Evolutionary conservation across 345 rosid species (phyloP), one percentile per base, ranked within the genome.

Genomic region (Cardamine resedifolia): DNA sequence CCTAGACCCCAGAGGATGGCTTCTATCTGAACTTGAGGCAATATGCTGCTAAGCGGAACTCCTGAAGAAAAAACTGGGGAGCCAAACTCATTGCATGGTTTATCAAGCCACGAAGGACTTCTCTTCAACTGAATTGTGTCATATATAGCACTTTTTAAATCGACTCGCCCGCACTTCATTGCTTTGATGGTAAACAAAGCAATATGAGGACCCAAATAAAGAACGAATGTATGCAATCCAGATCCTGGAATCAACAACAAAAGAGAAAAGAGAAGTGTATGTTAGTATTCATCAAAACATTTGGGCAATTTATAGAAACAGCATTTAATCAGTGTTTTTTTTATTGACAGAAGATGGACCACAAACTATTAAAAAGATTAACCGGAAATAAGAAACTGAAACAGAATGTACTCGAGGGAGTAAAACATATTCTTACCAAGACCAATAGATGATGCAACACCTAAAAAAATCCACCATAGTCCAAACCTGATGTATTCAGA

Each of bases 161-260:
- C 98, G 73, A 88, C 85, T 24, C 97, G 88, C 34, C 98, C 97
- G 70, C 97, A 93, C 18, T 87, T 84, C 89, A 88, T 85, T 73
- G 97, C 98, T 80, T 86, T 90, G 28, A 93, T 83, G 15, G 98
- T 93, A 80, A 90, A 90, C 36, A 93, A 75, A 30, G 98, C 97
- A 57, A 93, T 88, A 71, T 93, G 98, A 44, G 98, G 98, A 56
- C 97, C 98, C 79, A 93, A 82, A 81, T 93, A 93, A 58, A 93
- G 94, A 75, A 93, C 96, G 84, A 93, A 93, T 26, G 98, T 93
- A 80, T 93, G 98, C 87, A 93, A 77, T 58, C 98, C 98, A 78
- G 98, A 93, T 68, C 98, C 98, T 93, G 86, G 24, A 47, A 53
- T 52, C 49, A 31, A 27, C 57, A 44, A 56, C 24, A 23, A 36